Conservation (phyloP, 1,284 basidiomycete genomes). For the Malassezia yamatoensis region DNA sequence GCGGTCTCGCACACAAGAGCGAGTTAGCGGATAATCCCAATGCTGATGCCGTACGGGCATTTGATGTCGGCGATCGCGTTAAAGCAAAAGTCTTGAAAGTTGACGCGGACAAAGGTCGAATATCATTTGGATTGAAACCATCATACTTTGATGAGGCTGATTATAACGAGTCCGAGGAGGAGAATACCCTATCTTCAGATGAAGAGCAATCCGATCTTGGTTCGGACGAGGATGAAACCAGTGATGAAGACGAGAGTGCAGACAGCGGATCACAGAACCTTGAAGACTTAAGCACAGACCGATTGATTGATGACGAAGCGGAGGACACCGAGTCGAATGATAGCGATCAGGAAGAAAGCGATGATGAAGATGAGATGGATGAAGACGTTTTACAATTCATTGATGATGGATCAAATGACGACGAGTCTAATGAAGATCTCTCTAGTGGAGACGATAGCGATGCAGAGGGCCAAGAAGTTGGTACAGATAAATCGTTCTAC, state of each 20-base stretch:
- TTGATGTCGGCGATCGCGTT: slow-evolving; percentile 75
- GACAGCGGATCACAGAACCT: slow-evolving; percentile 53
- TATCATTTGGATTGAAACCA: slow-evolving; percentile 80
- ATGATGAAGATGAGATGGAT: background rate
- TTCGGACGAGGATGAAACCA: slow-evolving; percentile 21
- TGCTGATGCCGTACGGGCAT: slow-evolving; percentile 64
- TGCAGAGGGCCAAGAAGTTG: slow-evolving; percentile 17
- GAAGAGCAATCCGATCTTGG: slow-evolving; percentile 22
- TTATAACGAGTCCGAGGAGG: slow-evolving; percentile 40
- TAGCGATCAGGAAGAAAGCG: background rate
- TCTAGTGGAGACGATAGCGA: slow-evolving; percentile 19
- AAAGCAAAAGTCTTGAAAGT: slow-evolving; percentile 67
- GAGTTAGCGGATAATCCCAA: slow-evolving; percentile 23
- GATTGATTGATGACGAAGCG: background rate
- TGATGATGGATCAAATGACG: background rate
- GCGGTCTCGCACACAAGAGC: slow-evolving; percentile 79
- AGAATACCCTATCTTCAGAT: slow-evolving; percentile 51
- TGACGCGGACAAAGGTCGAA: slow-evolving; percentile 63
- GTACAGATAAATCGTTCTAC: background rate
- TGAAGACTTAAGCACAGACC: background rate
- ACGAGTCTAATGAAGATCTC: background rate
- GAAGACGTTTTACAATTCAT: background rate
- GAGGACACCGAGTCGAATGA: background rate
- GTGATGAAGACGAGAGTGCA: slow-evolving; percentile 43
- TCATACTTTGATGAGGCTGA: slow-evolving; percentile 61